A percentile compares a stretch with the other conserved stretches of the same genome.
Evolutionary conservation across 257 asterid genomes (phyloP).

Genomic region (Salvia miltiorrhiza): DNA sequence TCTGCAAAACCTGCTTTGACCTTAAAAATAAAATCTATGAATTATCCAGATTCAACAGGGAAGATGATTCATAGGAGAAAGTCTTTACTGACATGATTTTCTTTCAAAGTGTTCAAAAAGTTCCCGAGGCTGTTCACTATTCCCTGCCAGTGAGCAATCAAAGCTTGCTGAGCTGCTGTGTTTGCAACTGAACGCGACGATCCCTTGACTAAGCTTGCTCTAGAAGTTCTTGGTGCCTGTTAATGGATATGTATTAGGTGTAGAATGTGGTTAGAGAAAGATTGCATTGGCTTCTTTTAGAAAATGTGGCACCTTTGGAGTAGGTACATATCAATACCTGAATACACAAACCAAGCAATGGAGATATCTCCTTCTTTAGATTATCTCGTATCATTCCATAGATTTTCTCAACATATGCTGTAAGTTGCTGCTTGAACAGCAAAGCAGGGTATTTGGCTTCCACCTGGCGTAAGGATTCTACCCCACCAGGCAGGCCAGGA

Average conservation of each 20-base stretch:
- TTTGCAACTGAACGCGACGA: conserved; percentile 85
- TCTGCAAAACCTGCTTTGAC: conserved; percentile 10
- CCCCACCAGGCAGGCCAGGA: conserved; percentile 78
- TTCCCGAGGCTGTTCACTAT: conserved; percentile 84
- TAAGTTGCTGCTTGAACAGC: conserved; percentile 98
- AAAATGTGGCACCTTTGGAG: conserved; percentile 17
- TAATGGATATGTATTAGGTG: conserved; percentile 17
- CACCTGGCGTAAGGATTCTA: conserved; percentile 87
- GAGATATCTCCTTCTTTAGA: conserved; percentile 97
- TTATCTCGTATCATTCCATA: conserved; percentile 98
- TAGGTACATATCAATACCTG: conserved; percentile 52
- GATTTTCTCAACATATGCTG: conserved; percentile 96
- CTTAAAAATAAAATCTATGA: neutral
- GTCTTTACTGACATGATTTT: conserved; percentile 64
- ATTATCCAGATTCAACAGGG: conserved; percentile 11
- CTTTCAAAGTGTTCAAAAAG: conserved; percentile 81
- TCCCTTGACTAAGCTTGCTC: conserved; percentile 99
- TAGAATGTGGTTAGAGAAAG: neutral
- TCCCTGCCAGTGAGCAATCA: conserved; percentile 99
- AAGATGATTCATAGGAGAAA: conserved; percentile 11
- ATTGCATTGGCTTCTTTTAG: neutral
- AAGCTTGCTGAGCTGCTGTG: conserved; percentile 87
- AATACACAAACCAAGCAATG: conserved; percentile 95
- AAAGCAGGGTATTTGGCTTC: conserved; percentile 99
- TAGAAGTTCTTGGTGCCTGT: conserved; percentile 95